A percentile compares a stretch with the other conserved stretches of the same genome.
Conservation (phyloP, 495 filamentous ascomycete genomes). For the Mytilinidion resinicola region DNA sequence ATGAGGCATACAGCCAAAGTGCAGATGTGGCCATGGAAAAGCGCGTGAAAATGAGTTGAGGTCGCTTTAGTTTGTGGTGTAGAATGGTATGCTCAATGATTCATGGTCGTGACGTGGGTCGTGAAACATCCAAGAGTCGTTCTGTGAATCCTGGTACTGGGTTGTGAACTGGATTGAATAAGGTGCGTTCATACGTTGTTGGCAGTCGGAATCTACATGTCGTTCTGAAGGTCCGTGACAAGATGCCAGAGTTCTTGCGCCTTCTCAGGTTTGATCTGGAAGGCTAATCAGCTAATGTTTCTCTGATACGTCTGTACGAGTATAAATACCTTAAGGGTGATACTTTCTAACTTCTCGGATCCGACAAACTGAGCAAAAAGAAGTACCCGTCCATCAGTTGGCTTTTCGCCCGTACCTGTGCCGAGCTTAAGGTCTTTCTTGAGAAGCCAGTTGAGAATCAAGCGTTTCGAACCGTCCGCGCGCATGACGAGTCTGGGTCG, state of each 20-base stretch:
- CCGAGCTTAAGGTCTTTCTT: conserved; percentile 67
- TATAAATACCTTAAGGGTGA: conserved; percentile 63
- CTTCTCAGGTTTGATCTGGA: conserved; percentile 22
- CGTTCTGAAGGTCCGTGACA: conserved; percentile 28
- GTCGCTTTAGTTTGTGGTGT: no score
- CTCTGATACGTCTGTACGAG: background rate
- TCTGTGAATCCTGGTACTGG: no score
- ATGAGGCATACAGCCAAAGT: no score
- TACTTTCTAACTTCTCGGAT: conserved; percentile 13
- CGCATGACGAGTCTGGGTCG: conserved; percentile 71
- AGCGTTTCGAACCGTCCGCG: conserved; percentile 74
- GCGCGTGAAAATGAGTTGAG: no score
- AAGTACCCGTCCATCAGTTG: conserved; percentile 46
- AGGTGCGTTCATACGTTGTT: no score
- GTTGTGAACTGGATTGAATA: no score
- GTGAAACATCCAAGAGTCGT: no score
- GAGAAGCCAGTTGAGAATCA: conserved; percentile 78
- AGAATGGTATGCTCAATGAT: no score
- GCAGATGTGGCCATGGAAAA: no score
- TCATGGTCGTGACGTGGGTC: no score
- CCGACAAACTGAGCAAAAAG: conserved; percentile 34
- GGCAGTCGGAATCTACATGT: conserved; percentile 20
- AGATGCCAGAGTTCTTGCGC: conserved; percentile 27
- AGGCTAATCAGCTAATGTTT: background rate
- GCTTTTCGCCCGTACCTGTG: conserved; percentile 46